phyloP scores from a whole-genome alignment of 2,329 filamentous ascomycete species.

The Sarocladium kiliense region DNA sequence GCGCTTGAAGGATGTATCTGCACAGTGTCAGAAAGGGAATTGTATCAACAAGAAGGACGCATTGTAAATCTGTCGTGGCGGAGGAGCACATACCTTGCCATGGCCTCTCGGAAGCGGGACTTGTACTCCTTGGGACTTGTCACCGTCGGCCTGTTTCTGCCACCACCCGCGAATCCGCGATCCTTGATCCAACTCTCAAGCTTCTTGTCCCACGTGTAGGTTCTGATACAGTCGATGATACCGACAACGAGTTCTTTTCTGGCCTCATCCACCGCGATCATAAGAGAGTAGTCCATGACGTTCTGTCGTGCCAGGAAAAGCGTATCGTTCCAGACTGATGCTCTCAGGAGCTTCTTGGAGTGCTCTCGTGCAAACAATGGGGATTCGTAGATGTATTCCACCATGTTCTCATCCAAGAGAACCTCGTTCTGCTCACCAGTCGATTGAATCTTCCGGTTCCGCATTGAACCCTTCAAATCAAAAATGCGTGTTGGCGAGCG shows the following conservation, averaged over 20 bases:
- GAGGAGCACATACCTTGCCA: constrained; percentile 68
- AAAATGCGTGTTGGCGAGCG: constrained; percentile 84
- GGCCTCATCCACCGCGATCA: constrained; percentile 93
- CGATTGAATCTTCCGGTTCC: constrained; percentile 93
- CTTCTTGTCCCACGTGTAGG: constrained; percentile 99
- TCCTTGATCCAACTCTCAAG: constrained; percentile 99
- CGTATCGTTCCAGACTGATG: constrained; percentile 96
- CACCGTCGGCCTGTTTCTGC: constrained; percentile 83
- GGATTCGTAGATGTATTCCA: constrained; percentile 97
- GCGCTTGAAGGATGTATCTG: constrained; percentile 68
- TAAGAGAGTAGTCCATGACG: constrained; percentile 98
- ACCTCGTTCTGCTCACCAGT: constrained; percentile 97
- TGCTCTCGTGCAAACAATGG: constrained; percentile 94
- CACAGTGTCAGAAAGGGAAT: neutral
- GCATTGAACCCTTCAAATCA: constrained; percentile 96
- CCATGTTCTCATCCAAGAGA: constrained; percentile 95
- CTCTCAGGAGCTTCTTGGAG: constrained; percentile 86
- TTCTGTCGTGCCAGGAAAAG: constrained; percentile 91
- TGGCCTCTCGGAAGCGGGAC: constrained; percentile 89
- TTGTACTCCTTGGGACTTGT: constrained; percentile 98
- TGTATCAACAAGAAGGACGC: neutral
- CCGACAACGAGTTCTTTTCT: constrained; percentile 91
- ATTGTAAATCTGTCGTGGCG: neutral
- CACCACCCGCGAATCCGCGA: constrained; percentile 72
- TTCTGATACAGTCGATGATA: constrained; percentile 97